Percentiles rank a stretch among this genome's conserved stretches.
Conservation (phyloP, 345 rosid genomes). For the Iberis pinnata region DNA sequence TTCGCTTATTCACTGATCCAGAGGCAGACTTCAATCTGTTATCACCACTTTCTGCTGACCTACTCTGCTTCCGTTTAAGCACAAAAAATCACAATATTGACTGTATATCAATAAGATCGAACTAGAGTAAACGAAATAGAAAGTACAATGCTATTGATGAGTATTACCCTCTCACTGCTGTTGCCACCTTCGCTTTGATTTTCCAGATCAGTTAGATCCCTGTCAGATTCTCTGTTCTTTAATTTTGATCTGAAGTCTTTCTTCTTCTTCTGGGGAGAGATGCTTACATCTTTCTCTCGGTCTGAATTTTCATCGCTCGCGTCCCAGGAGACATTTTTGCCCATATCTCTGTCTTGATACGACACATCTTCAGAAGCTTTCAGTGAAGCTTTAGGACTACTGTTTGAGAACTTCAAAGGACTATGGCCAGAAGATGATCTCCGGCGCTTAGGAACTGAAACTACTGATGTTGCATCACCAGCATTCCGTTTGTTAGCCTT, state of each 20-base stretch:
- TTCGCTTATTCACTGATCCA: constrained; percentile 60
- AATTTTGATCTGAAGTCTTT: constrained; percentile 35
- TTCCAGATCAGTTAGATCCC: constrained; percentile 34
- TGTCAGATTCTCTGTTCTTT: constrained; percentile 40
- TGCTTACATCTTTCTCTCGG: constrained; percentile 29
- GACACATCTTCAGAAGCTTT: constrained; percentile 34
- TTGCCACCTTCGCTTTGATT: constrained; percentile 42
- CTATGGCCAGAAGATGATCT: constrained; percentile 50
- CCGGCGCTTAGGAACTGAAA: constrained; percentile 76
- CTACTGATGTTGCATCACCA: constrained; percentile 41
- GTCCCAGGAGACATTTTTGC: constrained; percentile 26
- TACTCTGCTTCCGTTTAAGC: constrained; percentile 28
- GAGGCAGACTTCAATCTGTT: constrained; percentile 39
- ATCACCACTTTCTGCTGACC: constrained; percentile 37
- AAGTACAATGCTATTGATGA: background rate
- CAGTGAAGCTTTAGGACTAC: constrained; percentile 32
- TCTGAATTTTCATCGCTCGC: constrained; percentile 34
- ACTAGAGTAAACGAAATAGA: background rate
- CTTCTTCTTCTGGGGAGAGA: constrained; percentile 37
- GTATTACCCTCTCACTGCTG: constrained; percentile 53
- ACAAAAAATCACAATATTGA: no score
- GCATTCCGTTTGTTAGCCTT: constrained; percentile 49
- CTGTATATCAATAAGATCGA: no score
- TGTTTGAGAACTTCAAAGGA: constrained; percentile 44
- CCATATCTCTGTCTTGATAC: constrained; percentile 32